Conservation (phyloP, 257 asterid genomes). For the Catharanthus roseus region DNA sequence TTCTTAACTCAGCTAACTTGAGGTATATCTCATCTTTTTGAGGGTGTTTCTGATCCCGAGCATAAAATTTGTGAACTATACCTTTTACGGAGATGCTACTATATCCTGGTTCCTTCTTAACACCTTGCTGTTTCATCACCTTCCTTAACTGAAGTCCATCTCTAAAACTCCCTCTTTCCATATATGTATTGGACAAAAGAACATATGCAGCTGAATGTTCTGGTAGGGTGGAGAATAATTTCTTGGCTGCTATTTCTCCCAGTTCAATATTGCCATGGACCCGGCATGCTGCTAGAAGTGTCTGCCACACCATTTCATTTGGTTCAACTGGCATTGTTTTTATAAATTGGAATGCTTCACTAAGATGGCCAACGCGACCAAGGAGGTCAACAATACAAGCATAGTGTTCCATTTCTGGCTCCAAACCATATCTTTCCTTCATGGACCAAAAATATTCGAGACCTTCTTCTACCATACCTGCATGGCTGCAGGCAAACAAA, state of each 20-base stretch:
- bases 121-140: constrained; percentile 39
- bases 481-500: constrained; percentile 55
- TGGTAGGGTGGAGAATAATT: constrained; percentile 32
- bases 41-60: constrained; percentile 39
- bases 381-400: constrained; percentile 52
- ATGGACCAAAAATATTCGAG: constrained; percentile 37
- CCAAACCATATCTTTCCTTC: constrained; percentile 30
- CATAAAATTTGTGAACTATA: constrained; percentile 37
- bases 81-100: constrained; percentile 43
- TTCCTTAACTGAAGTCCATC: constrained; percentile 40
- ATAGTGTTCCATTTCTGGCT: constrained; percentile 46
- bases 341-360: constrained; percentile 41
- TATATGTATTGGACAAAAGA: constrained; percentile 42
- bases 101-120: constrained; percentile 43
- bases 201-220: constrained; percentile 40
- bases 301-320: constrained; percentile 50
- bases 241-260: constrained; percentile 46
- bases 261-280: constrained; percentile 44
- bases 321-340: constrained; percentile 35
- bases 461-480: constrained; percentile 51
- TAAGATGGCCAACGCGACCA: constrained; percentile 42
- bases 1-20: constrained; percentile 31
- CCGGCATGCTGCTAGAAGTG: constrained; percentile 42
- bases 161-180: constrained; percentile 34
- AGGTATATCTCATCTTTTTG: constrained; percentile 33